phyloP scores from a whole-genome alignment of 202 grass and related monocot species.

The Saccharum hybrid region DNA sequence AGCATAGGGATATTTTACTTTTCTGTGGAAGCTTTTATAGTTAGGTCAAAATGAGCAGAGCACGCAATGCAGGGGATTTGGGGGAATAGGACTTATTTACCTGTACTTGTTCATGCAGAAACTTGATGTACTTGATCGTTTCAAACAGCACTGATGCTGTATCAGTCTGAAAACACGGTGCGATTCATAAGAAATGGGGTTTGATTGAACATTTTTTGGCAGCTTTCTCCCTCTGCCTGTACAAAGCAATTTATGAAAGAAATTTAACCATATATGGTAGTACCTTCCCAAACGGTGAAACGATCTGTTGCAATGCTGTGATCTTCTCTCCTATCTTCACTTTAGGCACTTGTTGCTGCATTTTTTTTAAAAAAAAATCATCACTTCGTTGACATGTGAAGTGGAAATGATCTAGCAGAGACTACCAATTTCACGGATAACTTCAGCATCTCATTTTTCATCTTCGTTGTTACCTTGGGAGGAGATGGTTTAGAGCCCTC shows the following conservation, averaged over 20 bases:
- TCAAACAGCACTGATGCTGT: constrained; percentile 89
- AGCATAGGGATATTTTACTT: constrained; percentile 41
- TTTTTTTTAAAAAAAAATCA: constrained; percentile 16
- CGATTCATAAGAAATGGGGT: not conserved
- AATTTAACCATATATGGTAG: not conserved
- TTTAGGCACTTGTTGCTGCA: constrained; percentile 77
- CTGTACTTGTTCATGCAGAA: constrained; percentile 95
- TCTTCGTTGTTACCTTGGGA: constrained; percentile 57
- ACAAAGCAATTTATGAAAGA: not conserved
- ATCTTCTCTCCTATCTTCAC: constrained; percentile 91
- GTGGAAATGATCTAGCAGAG: not conserved
- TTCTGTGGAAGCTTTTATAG: constrained; percentile 33
- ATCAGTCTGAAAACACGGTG: constrained; percentile 65
- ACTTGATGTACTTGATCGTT: constrained; percentile 81
- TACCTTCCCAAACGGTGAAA: constrained; percentile 97
- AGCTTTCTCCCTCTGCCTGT: not conserved
- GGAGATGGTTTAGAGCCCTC: constrained; percentile 57
- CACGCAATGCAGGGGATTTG: constrained; percentile 2
- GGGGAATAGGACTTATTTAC: constrained; percentile 41
- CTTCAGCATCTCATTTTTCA: not conserved
- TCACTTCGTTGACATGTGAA: constrained; percentile 14
- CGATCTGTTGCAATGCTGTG: constrained; percentile 82
- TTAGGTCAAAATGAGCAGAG: constrained; percentile 52
- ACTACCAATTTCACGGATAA: not conserved
- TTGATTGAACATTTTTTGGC: not conserved